phyloP scores from a whole-genome alignment of 1,139 yeast species.

The Yamadazyma buinensis region DNA sequence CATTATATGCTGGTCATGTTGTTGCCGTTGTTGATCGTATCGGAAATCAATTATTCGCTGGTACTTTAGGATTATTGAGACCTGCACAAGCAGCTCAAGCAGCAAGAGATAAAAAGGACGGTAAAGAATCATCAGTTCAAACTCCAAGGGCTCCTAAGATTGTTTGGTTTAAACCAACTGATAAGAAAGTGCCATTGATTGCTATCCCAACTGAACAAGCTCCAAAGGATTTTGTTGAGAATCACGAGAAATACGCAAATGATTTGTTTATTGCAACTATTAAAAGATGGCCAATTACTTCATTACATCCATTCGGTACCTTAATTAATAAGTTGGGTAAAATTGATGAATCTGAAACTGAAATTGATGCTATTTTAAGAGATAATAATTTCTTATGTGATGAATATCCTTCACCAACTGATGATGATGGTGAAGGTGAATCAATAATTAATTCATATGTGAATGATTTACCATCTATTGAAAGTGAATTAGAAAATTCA shows the following conservation, averaged over 20 bases:
- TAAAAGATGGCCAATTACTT: slow-evolving; percentile 98
- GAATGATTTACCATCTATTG: slow-evolving; percentile 36
- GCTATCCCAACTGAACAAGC: slow-evolving; percentile 99
- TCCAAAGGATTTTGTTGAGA: slow-evolving; percentile 90
- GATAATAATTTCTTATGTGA: slow-evolving; percentile 91
- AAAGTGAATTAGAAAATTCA: slow-evolving; percentile 29
- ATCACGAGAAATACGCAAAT: slow-evolving; percentile 77
- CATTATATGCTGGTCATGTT: slow-evolving; percentile 95
- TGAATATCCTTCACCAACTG: slow-evolving; percentile 53
- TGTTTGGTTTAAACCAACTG: slow-evolving; percentile 99
- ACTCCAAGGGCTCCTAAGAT: slow-evolving; percentile 75
- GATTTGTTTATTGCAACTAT: slow-evolving; percentile 90
- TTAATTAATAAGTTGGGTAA: slow-evolving; percentile 82
- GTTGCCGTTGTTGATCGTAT: slow-evolving; percentile 97
- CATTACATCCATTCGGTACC: slow-evolving; percentile 96
- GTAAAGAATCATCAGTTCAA: slow-evolving; percentile 47
- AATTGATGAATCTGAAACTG: slow-evolving; percentile 73
- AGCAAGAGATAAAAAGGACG: slow-evolving; percentile 62
- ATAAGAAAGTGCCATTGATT: slow-evolving; percentile 92
- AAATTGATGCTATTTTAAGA: slow-evolving; percentile 83
- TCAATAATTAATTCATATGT: slow-evolving; percentile 12
- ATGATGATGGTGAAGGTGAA: slow-evolving; percentile 21
- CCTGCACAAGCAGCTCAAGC: slow-evolving; percentile 96
- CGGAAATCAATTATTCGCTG: slow-evolving; percentile 93
- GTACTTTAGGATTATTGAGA: slow-evolving; percentile 87